Percentiles rank a stretch among this genome's conserved stretches.
These are phyloP conservation scores for Pythium insidiosum DNA, from an alignment of 352 stramenopile genomes.

Conservation along the genomic window DNA sequence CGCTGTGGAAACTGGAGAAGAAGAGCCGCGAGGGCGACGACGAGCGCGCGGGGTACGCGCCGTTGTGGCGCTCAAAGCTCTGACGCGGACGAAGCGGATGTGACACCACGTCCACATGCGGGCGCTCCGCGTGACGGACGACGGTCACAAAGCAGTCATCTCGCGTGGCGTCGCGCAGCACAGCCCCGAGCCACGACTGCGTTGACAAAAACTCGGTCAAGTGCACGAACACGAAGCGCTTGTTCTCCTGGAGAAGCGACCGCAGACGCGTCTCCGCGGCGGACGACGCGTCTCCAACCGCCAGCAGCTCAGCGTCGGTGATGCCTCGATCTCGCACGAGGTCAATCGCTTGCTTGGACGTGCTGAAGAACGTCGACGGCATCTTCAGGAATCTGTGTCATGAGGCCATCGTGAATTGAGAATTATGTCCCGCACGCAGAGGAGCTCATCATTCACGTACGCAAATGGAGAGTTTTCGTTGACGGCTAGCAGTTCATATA, in stretches of 20 bases:
- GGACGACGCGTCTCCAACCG: too few species aligned
- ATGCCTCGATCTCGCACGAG: too few species aligned
- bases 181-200: conserved; percentile 3
- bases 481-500: conserved; percentile 6
- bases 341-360: conserved; percentile 21
- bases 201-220: conserved; percentile 28
- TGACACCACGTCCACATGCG: conserved; percentile 2
- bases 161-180: conserved; percentile 14
- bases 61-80: conserved; percentile 53
- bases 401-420: neutral
- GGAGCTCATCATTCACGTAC: too few species aligned
- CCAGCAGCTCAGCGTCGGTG: too few species aligned
- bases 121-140: conserved; percentile 22
- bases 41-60: conserved; percentile 23
- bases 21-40: conserved; percentile 26
- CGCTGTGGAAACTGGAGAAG: conserved; percentile 42
- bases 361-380: conserved; percentile 51
- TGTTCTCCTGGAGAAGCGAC: conserved; percentile 17
- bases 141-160: conserved; percentile 34
- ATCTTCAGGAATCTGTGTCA: conserved; percentile 43
- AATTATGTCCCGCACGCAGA: too few species aligned
- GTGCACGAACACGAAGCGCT: conserved; percentile 56
- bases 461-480: conserved; percentile 20
- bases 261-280: conserved; percentile 24
- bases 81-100: conserved; percentile 56